Conservation (phyloP, 768 basidiomycete species). For the Lentinula guzmanii region DNA sequence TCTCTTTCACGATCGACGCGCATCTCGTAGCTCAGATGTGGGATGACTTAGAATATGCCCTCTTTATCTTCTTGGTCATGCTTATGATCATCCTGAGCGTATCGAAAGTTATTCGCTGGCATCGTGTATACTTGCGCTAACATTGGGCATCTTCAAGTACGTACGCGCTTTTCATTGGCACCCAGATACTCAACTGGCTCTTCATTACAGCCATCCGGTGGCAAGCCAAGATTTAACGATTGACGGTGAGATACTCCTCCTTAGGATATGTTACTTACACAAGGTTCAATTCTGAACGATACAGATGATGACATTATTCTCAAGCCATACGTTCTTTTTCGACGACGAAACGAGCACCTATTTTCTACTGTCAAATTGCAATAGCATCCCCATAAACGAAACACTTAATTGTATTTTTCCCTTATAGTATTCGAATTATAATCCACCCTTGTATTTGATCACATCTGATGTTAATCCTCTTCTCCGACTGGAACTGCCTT, state of each 20-base stretch:
- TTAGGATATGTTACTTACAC: too few species aligned
- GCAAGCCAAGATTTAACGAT: too few species aligned
- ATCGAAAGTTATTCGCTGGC: not conserved
- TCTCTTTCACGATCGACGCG: too few species aligned
- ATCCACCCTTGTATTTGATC: too few species aligned
- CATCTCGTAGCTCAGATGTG: not conserved
- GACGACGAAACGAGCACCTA: not conserved
- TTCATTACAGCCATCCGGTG: too few species aligned
- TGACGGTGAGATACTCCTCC: too few species aligned
- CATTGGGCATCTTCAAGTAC: too few species aligned
- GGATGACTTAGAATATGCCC: not conserved
- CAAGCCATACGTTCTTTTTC: too few species aligned
- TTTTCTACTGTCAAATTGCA: not conserved
- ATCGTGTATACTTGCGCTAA: not conserved
- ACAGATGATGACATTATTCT: too few species aligned
- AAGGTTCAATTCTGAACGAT: too few species aligned
- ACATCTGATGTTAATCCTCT: not conserved
- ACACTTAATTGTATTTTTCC: not conserved
- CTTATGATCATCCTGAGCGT: not conserved
- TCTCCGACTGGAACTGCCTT: conserved; percentile 43
- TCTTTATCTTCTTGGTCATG: not conserved
- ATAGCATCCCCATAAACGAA: not conserved
- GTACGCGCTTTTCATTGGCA: too few species aligned
- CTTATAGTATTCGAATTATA: not conserved
- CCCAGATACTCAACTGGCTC: too few species aligned